These are phyloP conservation scores for Talaromyces stipitatus DNA, from an alignment of 495 filamentous ascomycete species.

Conservation along the genomic window DNA sequence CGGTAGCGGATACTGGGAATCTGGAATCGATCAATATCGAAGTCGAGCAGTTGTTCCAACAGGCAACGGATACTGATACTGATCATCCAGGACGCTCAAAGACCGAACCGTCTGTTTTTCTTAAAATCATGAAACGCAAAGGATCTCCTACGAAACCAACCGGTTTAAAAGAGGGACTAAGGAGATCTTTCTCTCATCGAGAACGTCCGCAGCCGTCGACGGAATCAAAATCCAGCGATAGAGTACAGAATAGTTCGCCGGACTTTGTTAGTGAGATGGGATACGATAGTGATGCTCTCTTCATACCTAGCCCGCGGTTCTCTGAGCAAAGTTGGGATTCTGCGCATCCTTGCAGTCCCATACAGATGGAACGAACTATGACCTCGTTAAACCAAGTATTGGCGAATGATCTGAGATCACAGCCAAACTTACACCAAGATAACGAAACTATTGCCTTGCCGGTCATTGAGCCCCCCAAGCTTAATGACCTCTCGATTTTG, in stretches of 20 bases:
- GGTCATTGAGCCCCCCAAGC: neutral
- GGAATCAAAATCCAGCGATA: neutral
- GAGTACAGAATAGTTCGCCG: neutral
- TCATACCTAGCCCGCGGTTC: conserved; percentile 24
- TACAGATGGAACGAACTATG: neutral
- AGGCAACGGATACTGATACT: neutral
- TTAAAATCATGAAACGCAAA: neutral
- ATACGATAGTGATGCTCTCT: conserved; percentile 42
- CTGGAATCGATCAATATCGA: neutral
- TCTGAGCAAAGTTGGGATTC: conserved; percentile 5
- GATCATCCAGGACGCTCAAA: neutral
- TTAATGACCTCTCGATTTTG: neutral
- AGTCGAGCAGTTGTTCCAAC: neutral
- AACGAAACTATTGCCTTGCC: neutral
- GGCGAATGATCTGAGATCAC: neutral
- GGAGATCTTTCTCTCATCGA: neutral
- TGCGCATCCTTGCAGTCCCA: neutral
- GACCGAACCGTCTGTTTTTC: neutral
- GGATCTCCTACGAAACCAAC: neutral
- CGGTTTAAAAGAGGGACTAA: neutral
- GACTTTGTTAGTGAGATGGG: conserved; percentile 35
- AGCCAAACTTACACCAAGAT: neutral
- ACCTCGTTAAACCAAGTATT: neutral
- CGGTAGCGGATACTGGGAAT: neutral
- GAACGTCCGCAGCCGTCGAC: neutral